phyloP scores from a whole-genome alignment of 2,329 filamentous ascomycete species.

The Aspergillus glaucus region DNA sequence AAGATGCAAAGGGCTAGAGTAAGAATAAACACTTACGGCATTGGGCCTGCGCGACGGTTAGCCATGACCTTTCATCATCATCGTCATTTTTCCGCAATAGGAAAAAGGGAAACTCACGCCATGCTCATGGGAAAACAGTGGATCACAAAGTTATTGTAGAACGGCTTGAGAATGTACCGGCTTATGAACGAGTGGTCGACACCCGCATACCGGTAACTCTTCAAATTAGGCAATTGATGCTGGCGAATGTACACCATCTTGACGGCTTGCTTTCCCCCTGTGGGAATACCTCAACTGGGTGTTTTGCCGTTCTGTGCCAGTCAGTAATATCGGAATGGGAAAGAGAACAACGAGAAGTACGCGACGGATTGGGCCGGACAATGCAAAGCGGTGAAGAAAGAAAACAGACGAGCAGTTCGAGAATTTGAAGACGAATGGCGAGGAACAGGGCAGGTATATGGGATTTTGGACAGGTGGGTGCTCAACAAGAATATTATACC shows the following conservation, averaged over 20 bases:
- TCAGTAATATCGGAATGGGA: background rate
- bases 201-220: constrained; percentile 89
- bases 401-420: too few relatives aligned
- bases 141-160: constrained; percentile 93
- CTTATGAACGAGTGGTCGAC: constrained; percentile 88
- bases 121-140: constrained; percentile 91
- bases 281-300: too few relatives aligned
- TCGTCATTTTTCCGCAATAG: background rate
- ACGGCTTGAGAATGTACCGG: constrained; percentile 92
- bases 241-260: constrained; percentile 94
- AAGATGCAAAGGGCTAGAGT: too few relatives aligned
- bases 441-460: background rate
- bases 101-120: constrained; percentile 54
- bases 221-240: constrained; percentile 78
- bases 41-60: constrained; percentile 37
- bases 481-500: background rate
- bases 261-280: background rate
- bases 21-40: constrained; percentile 33
- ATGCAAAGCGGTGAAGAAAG: too few relatives aligned
- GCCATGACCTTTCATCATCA: background rate
- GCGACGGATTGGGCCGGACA: too few relatives aligned
- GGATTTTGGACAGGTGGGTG: background rate
- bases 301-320: background rate
- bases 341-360: background rate
- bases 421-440: constrained; percentile 3